A percentile compares a stretch with the other conserved stretches of the same genome.
These are phyloP conservation scores for Moringa oleifera DNA, from an alignment of 345 rosid species.

Conservation along the genomic window DNA sequence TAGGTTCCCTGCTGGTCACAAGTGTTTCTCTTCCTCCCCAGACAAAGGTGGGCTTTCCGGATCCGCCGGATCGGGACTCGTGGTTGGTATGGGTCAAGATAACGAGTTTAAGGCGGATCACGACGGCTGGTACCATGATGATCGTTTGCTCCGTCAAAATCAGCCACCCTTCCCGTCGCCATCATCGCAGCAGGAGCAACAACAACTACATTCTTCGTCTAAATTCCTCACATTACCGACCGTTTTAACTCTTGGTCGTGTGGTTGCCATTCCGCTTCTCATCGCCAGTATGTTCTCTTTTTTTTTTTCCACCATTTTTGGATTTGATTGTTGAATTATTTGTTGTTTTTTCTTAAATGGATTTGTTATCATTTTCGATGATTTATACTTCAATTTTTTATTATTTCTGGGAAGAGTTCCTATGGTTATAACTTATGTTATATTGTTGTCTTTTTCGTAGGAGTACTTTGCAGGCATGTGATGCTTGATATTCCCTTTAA, in stretches of 20 bases:
- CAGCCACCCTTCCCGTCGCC: constrained; percentile 23
- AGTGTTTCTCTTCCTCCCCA: constrained; percentile 13
- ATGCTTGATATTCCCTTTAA: too few species aligned
- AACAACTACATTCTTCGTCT: constrained; percentile 15
- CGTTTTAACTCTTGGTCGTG: constrained; percentile 88
- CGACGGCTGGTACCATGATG: constrained; percentile 17
- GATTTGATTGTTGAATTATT: not conserved
- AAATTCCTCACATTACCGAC: constrained; percentile 89
- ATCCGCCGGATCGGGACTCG: constrained; percentile 24
- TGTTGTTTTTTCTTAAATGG: not conserved
- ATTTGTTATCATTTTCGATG: not conserved
- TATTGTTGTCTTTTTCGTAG: not conserved
- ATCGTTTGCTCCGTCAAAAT: constrained; percentile 18
- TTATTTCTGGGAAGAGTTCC: not conserved
- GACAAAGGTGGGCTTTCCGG: constrained; percentile 19
- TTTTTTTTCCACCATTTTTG: not conserved
- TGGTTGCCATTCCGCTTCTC: constrained; percentile 86
- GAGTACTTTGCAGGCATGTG: too few species aligned
- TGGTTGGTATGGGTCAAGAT: constrained; percentile 51
- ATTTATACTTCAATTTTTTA: not conserved
- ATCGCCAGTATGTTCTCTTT: constrained; percentile 61
- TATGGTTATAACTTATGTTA: not conserved
- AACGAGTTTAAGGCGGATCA: constrained; percentile 26
- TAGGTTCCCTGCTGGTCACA: constrained; percentile 20
- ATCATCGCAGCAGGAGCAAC: constrained; percentile 23